A percentile compares a stretch with the other conserved stretches of the same genome.
Conservation (phyloP, 164 flowering plant genomes). For the Protea cynaroides region DNA sequence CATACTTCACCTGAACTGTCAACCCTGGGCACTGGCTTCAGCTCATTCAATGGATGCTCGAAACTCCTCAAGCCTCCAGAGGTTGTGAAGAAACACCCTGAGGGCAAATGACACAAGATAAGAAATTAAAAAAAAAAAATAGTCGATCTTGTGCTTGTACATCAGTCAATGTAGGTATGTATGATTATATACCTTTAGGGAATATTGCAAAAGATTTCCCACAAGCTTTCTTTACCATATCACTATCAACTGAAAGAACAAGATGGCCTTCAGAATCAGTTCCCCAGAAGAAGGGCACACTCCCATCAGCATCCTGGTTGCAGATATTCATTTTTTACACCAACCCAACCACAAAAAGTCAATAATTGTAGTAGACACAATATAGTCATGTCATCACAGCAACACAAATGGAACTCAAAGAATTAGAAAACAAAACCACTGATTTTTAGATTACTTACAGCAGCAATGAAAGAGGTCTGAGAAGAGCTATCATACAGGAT, state of each 20-base stretch:
- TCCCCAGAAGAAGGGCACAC: constrained; percentile 94
- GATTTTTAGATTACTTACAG: constrained; percentile 39
- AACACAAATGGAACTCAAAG: neutral
- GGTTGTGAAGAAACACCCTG: constrained; percentile 88
- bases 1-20: constrained; percentile 95
- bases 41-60: constrained; percentile 81
- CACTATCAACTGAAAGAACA: constrained; percentile 65
- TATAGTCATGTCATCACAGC: neutral
- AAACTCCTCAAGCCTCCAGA: constrained; percentile 80
- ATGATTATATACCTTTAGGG: constrained; percentile 68
- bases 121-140: neutral
- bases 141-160: neutral
- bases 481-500: constrained; percentile 65
- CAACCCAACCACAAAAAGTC: neutral
- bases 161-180: too few species aligned
- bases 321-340: neutral
- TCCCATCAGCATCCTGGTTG: constrained; percentile 84
- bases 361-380: neutral
- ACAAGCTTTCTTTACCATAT: constrained; percentile 66
- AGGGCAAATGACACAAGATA: neutral
- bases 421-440: neutral
- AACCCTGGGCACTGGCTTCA: constrained; percentile 89
- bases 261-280: constrained; percentile 73
- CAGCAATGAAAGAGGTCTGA: constrained; percentile 53
- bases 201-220: constrained; percentile 94